Evolutionary conservation across 2,329 filamentous ascomycete species (phyloP).

Genomic region (Emericellopsis cladophorae): DNA sequence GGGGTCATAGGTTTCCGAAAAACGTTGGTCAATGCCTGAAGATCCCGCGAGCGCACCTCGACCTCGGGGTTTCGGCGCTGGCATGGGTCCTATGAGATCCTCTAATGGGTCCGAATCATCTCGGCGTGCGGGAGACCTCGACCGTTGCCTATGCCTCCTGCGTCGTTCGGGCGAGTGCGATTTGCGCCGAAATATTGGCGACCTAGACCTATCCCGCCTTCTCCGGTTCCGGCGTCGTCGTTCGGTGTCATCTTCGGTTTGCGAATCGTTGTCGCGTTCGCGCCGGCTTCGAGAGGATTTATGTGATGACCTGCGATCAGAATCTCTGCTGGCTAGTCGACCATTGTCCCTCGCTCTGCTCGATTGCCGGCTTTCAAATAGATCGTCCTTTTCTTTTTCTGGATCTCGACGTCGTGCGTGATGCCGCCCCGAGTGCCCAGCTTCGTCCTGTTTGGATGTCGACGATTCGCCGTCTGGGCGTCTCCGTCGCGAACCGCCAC

Average conservation of each 20-base stretch:
- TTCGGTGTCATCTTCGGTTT: slow-evolving; percentile 1
- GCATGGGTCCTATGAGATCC: slow-evolving; percentile 63
- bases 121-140: slow-evolving; percentile 4
- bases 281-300: neutral
- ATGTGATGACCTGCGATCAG: neutral
- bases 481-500: slow-evolving; percentile 16
- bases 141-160: slow-evolving; percentile 18
- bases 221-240: neutral
- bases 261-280: neutral
- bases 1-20: slow-evolving; percentile 53
- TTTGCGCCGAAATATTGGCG: neutral
- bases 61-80: slow-evolving; percentile 44
- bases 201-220: neutral
- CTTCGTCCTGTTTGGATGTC: neutral
- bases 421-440: neutral
- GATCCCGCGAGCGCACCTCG: slow-evolving; percentile 50
- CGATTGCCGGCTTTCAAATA: neutral
- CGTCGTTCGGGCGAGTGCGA: slow-evolving; percentile 13
- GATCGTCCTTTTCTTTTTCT: neutral
- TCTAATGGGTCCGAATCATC: slow-evolving; percentile 57
- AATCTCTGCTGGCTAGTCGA: neutral
- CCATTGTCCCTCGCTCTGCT: neutral
- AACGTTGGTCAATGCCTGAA: slow-evolving; percentile 68
- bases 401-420: neutral
- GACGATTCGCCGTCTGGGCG: slow-evolving; percentile 3